phyloP scores from a whole-genome alignment of 176 grass and related monocot genomes.

The Eragrostis nindensis region DNA sequence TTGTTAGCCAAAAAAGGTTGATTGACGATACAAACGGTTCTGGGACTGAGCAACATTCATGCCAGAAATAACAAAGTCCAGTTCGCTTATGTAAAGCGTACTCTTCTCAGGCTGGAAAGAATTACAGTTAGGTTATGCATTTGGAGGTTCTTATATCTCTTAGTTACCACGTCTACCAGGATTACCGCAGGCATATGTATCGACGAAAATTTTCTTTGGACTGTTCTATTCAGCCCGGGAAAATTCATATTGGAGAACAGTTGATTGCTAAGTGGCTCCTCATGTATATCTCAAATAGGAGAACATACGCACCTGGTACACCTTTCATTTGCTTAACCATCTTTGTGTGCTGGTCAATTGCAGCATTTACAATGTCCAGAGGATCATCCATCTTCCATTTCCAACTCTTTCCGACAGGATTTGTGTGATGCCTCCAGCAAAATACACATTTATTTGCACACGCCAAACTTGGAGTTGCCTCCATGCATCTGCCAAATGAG shows the following conservation, averaged over 20 bases:
- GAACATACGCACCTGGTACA: slow-evolving; percentile 71
- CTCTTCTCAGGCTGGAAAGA: not conserved
- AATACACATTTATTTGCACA: slow-evolving; percentile 99
- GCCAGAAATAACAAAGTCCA: slow-evolving; percentile 1
- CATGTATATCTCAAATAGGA: slow-evolving; percentile 22
- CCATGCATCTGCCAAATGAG: slow-evolving; percentile 84
- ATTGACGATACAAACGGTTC: not conserved
- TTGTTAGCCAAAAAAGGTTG: slow-evolving; percentile 22
- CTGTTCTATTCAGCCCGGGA: slow-evolving; percentile 16
- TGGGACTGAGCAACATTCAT: not conserved
- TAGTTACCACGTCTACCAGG: no score
- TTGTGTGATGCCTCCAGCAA: slow-evolving; percentile 99
- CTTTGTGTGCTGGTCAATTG: slow-evolving; percentile 87
- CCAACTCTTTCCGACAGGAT: slow-evolving; percentile 99
- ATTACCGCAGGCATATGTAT: not conserved
- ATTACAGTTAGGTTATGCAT: no score
- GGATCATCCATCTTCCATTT: slow-evolving; percentile 98
- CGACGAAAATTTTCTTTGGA: not conserved
- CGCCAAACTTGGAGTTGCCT: slow-evolving; percentile 96
- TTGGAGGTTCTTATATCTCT: no score
- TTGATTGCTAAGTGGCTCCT: not conserved
- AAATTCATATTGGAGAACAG: not conserved
- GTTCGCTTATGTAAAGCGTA: slow-evolving; percentile 5
- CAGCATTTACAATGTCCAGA: slow-evolving; percentile 80
- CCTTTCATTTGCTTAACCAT: slow-evolving; percentile 99